Base-by-base conservation (phyloP, 331 rosid genomes). In the Prunus yedoensis region DNA sequence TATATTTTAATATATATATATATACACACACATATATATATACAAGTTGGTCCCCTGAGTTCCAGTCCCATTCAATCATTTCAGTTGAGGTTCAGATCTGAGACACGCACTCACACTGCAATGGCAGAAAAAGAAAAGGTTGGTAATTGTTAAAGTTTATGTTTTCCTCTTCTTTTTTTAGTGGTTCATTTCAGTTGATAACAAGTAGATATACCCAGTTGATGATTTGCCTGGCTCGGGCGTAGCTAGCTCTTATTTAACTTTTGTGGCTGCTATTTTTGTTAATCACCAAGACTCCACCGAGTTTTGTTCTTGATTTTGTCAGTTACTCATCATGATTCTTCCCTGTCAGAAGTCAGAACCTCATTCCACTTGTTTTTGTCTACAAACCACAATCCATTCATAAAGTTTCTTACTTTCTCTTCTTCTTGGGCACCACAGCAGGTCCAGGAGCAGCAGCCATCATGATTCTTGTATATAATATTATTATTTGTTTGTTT, bases 61-160 rank as follows among this genome's bases (percentile, higher is more conserved):
- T 49, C 51, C 66, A 27, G 54, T 56, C 66, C 25, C 16, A 38
- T 71, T 71, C 69, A 21, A 35, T 46, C 69, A 46, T 30, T 71
- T 62, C 18, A 35, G 77, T 32, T 43, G 38, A 45, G 27, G 53
- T 54, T 38, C 65, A 35, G 12, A 71, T 56, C 66, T 12, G 66
- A 68, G 53, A 11, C 76, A 15, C 28, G 43, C 11, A 10, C 49
- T 7, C 20, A 1, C 18, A 11, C 70, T 30, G 43, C 76, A 58
- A 73, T 73, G 77, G 77, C 28, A 4, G 58, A 45, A 73, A 73
- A 73, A 7, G 74, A 70, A 57, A 25, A 73, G 77, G 68, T 47
- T 3, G 17, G 30, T 46, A 45, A 30, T 30, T 30, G 32, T 0
- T 27, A 27, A 27, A 27, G 28, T 27, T 27, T 27, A 27, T 27